Evolutionary conservation across 768 basidiomycete species (phyloP).

Genomic region (Phlebiopsis flavidoalba): DNA sequence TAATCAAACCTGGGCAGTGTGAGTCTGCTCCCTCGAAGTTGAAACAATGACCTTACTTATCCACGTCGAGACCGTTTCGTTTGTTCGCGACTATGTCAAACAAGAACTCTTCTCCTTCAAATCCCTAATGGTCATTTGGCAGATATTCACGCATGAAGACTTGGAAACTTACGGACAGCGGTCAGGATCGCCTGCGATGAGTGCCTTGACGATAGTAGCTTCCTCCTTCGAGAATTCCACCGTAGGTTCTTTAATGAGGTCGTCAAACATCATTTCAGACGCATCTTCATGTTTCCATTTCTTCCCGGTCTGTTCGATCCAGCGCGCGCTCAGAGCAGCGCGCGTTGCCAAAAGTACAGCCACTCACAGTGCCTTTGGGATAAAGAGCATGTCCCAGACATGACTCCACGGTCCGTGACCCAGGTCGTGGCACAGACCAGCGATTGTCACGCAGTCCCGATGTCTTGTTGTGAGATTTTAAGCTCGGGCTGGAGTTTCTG

Average conservation of each 20-base stretch:
- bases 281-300: constrained; percentile 75
- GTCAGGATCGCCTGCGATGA: constrained; percentile 60
- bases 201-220: constrained; percentile 62
- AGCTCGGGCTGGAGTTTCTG: constrained; percentile 54
- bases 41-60: constrained; percentile 49
- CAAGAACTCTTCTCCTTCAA: constrained; percentile 58
- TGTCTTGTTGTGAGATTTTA: constrained; percentile 62
- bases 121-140: neutral
- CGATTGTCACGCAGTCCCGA: constrained; percentile 74
- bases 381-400: constrained; percentile 74
- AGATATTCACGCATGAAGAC: too few species aligned
- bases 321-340: neutral
- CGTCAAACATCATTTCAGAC: constrained; percentile 79
- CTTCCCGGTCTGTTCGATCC: constrained; percentile 33
- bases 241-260: constrained; percentile 49
- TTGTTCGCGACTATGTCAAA: constrained; percentile 86
- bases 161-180: constrained; percentile 43
- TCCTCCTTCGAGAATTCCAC: constrained; percentile 46
- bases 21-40: neutral
- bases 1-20: constrained; percentile 63
- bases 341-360: neutral
- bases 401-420: constrained; percentile 87
- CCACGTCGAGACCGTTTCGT: constrained; percentile 79
- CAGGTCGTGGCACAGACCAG: constrained; percentile 80
- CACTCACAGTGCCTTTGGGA: constrained; percentile 59